These are phyloP conservation scores for Hymenoscyphus salicellus DNA, from an alignment of 2,329 filamentous ascomycete species.

Conservation along the genomic window DNA sequence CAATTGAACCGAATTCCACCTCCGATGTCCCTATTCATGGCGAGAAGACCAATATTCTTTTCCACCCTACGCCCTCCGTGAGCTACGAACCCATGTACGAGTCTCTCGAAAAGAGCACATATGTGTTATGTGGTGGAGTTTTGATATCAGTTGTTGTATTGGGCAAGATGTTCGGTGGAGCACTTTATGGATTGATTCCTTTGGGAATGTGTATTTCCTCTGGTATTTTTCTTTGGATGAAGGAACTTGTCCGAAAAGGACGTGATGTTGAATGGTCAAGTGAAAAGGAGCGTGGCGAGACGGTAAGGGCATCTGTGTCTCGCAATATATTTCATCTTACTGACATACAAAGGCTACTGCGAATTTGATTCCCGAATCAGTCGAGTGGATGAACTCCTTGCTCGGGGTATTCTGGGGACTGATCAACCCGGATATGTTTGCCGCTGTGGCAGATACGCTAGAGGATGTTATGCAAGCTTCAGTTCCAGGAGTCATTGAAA, in stretches of 20 bases:
- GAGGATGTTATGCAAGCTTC: constrained; percentile 97
- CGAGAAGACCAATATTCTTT: constrained; percentile 93
- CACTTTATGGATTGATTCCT: constrained; percentile 72
- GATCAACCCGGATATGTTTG: constrained; percentile 93
- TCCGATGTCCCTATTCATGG: constrained; percentile 94
- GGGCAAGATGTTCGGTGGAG: constrained; percentile 76
- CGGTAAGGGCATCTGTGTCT: constrained; percentile 43
- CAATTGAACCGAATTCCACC: constrained; percentile 74
- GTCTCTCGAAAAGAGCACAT: constrained; percentile 71
- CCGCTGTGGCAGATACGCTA: constrained; percentile 82
- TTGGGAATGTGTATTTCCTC: constrained; percentile 69
- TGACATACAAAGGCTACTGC: constrained; percentile 59
- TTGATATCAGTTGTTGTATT: constrained; percentile 71
- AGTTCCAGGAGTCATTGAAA: constrained; percentile 85
- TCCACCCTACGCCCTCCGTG: constrained; percentile 88
- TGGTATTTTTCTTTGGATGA: constrained; percentile 84
- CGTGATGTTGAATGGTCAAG: constrained; percentile 83
- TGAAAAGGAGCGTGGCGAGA: constrained; percentile 80
- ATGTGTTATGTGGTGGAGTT: constrained; percentile 65
- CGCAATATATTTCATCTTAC: neutral
- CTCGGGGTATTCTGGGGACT: constrained; percentile 83
- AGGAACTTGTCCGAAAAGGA: constrained; percentile 79
- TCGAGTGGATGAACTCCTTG: constrained; percentile 94
- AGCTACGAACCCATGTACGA: constrained; percentile 87
- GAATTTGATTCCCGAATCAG: constrained; percentile 88